Evolutionary conservation across 208 protist species (phyloP), one percentile per base, ranked within the genome.

Genomic region (Acanthamoeba triangularis): DNA sequence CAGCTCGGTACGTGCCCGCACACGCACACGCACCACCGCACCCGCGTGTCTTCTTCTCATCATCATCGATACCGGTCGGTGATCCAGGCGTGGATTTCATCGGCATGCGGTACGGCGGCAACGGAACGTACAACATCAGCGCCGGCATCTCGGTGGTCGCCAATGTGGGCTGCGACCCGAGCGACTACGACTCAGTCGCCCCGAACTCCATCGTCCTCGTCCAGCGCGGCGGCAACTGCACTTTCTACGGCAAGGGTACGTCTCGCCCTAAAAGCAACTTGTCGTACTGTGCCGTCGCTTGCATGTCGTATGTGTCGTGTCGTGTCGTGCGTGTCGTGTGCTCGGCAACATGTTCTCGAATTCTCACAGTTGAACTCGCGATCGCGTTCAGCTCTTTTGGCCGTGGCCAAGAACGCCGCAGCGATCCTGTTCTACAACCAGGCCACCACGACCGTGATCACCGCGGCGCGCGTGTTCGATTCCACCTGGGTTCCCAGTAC

Each of bases 401-500:
- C 76, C 47, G 76, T 54, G 25, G n/a, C 20, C 4, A 33, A 18
- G 20, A 10, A 56, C 3, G 76, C 76, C 14, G 13, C 76, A 37
- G 76, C 37, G 10, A 84, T 84, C 44, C 76, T 84, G 5, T 84
- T 84, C 41, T 16, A 16, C 20, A 84, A 84, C n/a, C 44, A 18
- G 20, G 41, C 10, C 44, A 20, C 30, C 13, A 54, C 76, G 10
- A 59, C 33, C 18, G 76, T 84, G 37, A 47, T 84, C 76, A 56
- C 16, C 76, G 76, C 76, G 20, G 33, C 76, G 44, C 76, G 76
- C 16, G 76, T 84, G 13, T 59, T 84, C 44, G 76, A 84, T 23
- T 56, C 76, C 76, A 84, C 76, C 13, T 84, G 76, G 76, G 47
- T 84, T 49, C 41, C 76, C 44, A 84, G 76, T 84, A 54, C 76